phyloP scores from a whole-genome alignment of 768 basidiomycete genomes.

The Hericium coralloides region DNA sequence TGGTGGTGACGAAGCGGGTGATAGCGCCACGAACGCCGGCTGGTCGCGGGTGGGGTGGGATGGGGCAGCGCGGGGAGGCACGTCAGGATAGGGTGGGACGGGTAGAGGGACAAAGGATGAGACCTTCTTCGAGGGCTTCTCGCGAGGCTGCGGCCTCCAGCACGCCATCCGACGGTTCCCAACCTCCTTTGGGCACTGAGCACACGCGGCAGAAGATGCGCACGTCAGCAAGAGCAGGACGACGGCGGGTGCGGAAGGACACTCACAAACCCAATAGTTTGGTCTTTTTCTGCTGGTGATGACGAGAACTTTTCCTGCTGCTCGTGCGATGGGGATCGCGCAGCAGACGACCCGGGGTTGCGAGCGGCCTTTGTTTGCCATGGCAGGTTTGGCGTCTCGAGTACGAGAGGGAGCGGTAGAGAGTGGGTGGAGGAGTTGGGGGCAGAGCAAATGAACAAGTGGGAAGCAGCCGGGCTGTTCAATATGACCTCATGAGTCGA shows the following conservation, averaged over 20 bases:
- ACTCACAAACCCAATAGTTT: slow-evolving; percentile 86
- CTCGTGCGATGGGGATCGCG: slow-evolving; percentile 74
- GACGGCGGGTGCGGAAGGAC: neutral
- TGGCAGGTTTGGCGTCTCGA: neutral
- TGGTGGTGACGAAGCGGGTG: slow-evolving; percentile 78
- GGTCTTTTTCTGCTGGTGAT: slow-evolving; percentile 79
- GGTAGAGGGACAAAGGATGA: slow-evolving; percentile 71
- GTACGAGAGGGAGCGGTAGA: neutral
- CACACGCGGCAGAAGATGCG: neutral
- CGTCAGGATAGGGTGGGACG: slow-evolving; percentile 66
- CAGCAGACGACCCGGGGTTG: slow-evolving; percentile 85
- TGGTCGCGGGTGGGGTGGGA: slow-evolving; percentile 26
- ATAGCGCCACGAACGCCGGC: slow-evolving; percentile 85
- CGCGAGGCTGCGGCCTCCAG: slow-evolving; percentile 84
- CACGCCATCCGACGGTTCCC: slow-evolving; percentile 73
- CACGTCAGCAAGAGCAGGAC: slow-evolving; percentile 9
- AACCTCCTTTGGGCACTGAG: slow-evolving; percentile 88
- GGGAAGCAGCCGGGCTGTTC: slow-evolving; percentile 3
- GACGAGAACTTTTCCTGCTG: slow-evolving; percentile 70
- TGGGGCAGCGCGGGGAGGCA: slow-evolving; percentile 33
- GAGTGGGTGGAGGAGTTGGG: neutral
- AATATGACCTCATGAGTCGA: slow-evolving; percentile 15
- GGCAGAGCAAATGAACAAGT: neutral
- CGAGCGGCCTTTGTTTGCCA: slow-evolving; percentile 60
- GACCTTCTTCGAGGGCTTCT: slow-evolving; percentile 96